Evolutionary conservation across 768 basidiomycete genomes (phyloP), one percentile per base, ranked within the genome.

Genomic region (Suillus occidentalis): DNA sequence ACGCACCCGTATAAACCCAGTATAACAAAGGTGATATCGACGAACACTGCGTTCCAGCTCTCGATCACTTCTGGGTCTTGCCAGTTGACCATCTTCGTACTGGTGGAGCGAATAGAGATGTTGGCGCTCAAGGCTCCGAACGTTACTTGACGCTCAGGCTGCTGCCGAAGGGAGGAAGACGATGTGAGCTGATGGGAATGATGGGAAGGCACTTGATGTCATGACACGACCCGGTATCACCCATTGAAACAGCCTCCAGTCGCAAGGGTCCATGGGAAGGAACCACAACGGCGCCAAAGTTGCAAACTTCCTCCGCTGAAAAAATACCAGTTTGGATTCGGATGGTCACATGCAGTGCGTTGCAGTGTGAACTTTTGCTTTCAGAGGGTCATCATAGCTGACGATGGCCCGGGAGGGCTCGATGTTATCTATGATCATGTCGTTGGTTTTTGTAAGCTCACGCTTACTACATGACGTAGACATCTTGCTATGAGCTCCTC

Each of bases 1-100:
- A 53, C 65, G 31, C 63, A 74, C 73, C 63, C 67, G 37, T 67
- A 66, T n/a, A 66, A 3, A 0, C 74, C 73, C 36, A 72, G 37
- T 13, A 68, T 20, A 12, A 71, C 37, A 31, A 71, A 68, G 20
- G 39, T 40, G 0, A 62, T 16, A 36, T 74, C 18, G 20, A 8
- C 43, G n/a, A 62, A 42, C 43, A 58, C 14, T 5, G 25, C 0
- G 12, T 6, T 12, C 12, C 72, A 63, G 0, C 1, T 20, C 28
- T 43, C 50, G 13, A 67, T 66, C 9, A 65, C 57, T 6, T 13
- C 14, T 34, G 68, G 68, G 45, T 72, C 66, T 31, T 68, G 40
- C 70, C 67, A 70, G 7, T 59, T 57, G 40, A 58, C 58, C 73
- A 74, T 72, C 5, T 7, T 43, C 59, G n/a, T 22, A 6, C 3